These are phyloP conservation scores for Coffea canephora DNA, from an alignment of 257 asterid species.

Conservation along the genomic window DNA sequence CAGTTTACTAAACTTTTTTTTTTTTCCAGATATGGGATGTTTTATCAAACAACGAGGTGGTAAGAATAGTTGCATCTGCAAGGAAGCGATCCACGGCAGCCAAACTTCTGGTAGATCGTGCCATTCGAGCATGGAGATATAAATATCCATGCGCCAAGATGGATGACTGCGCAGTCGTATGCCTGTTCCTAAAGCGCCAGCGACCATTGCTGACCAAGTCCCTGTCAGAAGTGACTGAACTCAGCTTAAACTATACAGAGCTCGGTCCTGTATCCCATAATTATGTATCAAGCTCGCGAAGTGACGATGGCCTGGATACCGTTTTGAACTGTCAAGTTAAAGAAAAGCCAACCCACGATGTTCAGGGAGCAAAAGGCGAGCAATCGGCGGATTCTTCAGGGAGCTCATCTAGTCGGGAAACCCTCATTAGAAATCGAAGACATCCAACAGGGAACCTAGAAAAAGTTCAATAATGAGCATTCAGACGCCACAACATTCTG, in stretches of 20 bases:
- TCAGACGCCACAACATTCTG: neutral
- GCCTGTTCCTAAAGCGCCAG: conserved; percentile 62
- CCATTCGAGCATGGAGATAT: conserved; percentile 61
- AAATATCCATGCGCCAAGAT: conserved; percentile 63
- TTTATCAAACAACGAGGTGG: conserved; percentile 62
- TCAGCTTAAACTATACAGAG: conserved; percentile 45
- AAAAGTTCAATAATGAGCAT: conserved; percentile 5
- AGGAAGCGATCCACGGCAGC: conserved; percentile 65
- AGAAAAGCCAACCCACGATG: conserved; percentile 20
- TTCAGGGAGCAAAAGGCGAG: conserved; percentile 6
- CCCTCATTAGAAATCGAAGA: conserved; percentile 3
- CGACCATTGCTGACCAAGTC: conserved; percentile 50
- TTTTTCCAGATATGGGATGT: conserved; percentile 74
- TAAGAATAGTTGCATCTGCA: conserved; percentile 57
- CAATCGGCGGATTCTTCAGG: conserved; percentile 6
- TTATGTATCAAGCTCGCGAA: conserved; percentile 30
- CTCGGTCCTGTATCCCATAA: conserved; percentile 19
- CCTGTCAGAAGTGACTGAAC: conserved; percentile 38
- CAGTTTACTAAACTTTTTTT: neutral
- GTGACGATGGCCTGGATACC: conserved; percentile 73
- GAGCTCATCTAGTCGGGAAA: conserved; percentile 17
- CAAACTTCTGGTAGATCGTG: conserved; percentile 50
- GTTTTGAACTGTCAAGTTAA: conserved; percentile 44
- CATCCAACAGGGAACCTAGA: neutral
- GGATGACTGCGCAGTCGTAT: conserved; percentile 71